Percentiles rank a stretch among this genome's conserved stretches.
Conservation (phyloP, 1,284 basidiomycete species). For the Kwoniella shivajii region DNA sequence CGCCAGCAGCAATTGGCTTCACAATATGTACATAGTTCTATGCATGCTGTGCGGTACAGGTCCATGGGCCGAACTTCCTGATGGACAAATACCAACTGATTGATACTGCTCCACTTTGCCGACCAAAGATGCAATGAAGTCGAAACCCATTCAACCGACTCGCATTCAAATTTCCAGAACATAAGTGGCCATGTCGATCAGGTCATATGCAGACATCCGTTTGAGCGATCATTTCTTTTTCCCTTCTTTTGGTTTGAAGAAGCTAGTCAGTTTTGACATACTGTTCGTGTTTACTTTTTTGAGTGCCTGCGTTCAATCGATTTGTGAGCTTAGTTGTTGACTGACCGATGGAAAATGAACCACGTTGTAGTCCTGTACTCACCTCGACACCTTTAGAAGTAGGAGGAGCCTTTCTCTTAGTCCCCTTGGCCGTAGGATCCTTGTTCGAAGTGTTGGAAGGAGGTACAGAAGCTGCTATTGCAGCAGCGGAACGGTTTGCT, state of each 20-base stretch:
- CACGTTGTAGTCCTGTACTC: too few relatives aligned
- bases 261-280: slow-evolving; percentile 50
- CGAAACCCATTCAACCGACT: not conserved
- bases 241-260: slow-evolving; percentile 49
- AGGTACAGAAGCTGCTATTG: slow-evolving; percentile 33
- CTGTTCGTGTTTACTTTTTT: slow-evolving; percentile 51
- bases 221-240: slow-evolving; percentile 18
- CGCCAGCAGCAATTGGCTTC: too few relatives aligned
- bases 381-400: slow-evolving; percentile 43
- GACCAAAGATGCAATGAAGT: too few relatives aligned
- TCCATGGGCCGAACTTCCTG: too few relatives aligned
- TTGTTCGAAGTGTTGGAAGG: slow-evolving; percentile 11
- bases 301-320: slow-evolving; percentile 21
- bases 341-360: not conserved
- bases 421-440: slow-evolving; percentile 24
- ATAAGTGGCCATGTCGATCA: not conserved
- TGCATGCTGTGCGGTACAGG: too few relatives aligned
- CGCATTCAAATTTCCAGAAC: not conserved
- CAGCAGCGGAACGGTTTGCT: slow-evolving; percentile 36
- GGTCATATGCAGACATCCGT: too few relatives aligned
- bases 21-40: too few relatives aligned
- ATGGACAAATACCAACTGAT: too few relatives aligned
- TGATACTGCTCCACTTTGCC: too few relatives aligned
- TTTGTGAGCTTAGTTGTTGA: not conserved
- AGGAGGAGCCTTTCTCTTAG: slow-evolving; percentile 32